A percentile compares a stretch with the other conserved stretches of the same genome.
These are phyloP conservation scores for Fusarium algeriense DNA, from an alignment of 2,329 filamentous ascomycete species.

Conservation along the genomic window DNA sequence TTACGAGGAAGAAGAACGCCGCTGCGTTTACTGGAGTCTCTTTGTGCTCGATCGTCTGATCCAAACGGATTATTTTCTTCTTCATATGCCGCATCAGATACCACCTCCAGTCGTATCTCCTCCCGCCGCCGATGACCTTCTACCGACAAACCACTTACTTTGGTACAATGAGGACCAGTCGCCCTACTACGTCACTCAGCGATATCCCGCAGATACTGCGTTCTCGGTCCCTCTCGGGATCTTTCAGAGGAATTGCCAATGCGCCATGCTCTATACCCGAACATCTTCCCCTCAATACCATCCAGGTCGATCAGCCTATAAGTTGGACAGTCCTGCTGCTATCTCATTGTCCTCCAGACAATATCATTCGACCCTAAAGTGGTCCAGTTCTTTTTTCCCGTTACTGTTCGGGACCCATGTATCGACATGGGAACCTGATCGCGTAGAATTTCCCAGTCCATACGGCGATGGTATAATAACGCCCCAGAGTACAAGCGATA, in stretches of 20 bases:
- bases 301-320: background rate
- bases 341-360: background rate
- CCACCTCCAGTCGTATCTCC: conserved; percentile 44
- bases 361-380: background rate
- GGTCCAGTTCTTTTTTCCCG: background rate
- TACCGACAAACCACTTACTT: conserved; percentile 50
- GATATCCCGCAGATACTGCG: conserved; percentile 44
- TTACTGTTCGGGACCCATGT: background rate
- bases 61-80: conserved; percentile 49
- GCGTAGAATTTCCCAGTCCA: background rate
- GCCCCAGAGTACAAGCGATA: background rate
- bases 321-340: background rate
- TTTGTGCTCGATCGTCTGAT: conserved; percentile 57
- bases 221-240: conserved; percentile 49
- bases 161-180: conserved; percentile 45
- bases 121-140: conserved; percentile 49
- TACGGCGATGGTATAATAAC: background rate
- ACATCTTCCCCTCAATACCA: conserved; percentile 36
- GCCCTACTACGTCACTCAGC: conserved; percentile 32
- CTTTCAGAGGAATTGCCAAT: conserved; percentile 53
- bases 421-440: background rate
- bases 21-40: conserved; percentile 58
- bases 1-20: conserved; percentile 54
- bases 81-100: conserved; percentile 50
- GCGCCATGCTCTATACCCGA: conserved; percentile 50